These are phyloP conservation scores for Beauveria varroae DNA, from an alignment of 2,329 filamentous ascomycete species.

Conservation along the genomic window DNA sequence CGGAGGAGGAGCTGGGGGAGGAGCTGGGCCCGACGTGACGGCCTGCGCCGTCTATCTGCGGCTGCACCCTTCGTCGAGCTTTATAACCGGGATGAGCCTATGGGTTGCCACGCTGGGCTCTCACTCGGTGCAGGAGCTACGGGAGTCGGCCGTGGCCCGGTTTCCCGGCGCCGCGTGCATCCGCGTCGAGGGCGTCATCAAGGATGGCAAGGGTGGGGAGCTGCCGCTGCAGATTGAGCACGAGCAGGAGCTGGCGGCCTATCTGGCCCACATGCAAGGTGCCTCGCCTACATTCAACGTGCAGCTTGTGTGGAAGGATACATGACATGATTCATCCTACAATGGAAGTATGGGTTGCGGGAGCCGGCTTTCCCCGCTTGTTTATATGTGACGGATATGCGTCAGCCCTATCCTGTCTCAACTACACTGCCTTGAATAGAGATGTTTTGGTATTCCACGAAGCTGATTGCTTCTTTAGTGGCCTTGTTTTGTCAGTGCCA, in stretches of 20 bases:
- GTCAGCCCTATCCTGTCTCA: not conserved
- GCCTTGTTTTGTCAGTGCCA: not conserved
- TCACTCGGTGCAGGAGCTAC: constrained; percentile 53
- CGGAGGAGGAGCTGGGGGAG: not conserved
- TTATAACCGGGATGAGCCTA: constrained; percentile 41
- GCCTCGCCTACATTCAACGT: constrained; percentile 36
- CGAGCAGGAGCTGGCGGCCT: constrained; percentile 65
- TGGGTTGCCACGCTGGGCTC: constrained; percentile 60
- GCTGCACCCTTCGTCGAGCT: constrained; percentile 56
- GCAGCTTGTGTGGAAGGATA: constrained; percentile 28
- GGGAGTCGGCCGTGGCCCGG: constrained; percentile 52
- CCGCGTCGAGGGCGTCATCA: constrained; percentile 59
- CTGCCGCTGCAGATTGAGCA: constrained; percentile 58
- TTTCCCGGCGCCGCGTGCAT: constrained; percentile 52
- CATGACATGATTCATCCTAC: not conserved
- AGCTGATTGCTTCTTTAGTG: too few relatives aligned
- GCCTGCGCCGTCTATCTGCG: constrained; percentile 58
- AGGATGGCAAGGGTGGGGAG: constrained; percentile 51
- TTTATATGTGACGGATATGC: not conserved
- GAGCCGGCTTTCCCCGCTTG: not conserved
- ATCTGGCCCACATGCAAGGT: constrained; percentile 55
- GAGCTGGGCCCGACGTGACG: not conserved
- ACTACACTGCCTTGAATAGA: not conserved
- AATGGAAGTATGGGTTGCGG: not conserved
- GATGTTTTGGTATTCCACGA: not conserved